Conservation (phyloP, 2,329 filamentous ascomycete genomes). For the Sphaerulina vaccinii region DNA sequence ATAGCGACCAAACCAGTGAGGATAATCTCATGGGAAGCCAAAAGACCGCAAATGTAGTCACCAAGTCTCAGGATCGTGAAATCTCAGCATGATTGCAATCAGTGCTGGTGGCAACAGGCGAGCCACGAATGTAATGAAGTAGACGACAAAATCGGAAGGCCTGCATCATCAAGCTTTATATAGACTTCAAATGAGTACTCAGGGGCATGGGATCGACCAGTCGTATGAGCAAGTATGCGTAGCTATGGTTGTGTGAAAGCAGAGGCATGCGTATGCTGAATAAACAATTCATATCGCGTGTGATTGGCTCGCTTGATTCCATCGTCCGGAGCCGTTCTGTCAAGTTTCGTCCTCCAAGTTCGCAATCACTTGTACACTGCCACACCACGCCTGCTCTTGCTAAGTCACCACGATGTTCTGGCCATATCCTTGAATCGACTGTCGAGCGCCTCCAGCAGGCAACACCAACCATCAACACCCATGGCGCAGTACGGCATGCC, state of each 20-base stretch:
- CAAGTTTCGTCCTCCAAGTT: no score
- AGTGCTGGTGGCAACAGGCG: background rate
- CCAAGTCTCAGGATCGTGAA: conserved; percentile 8
- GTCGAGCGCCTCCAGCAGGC: conserved; percentile 4
- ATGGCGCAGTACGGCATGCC: conserved; percentile 18
- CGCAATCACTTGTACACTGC: no score
- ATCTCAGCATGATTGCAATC: conserved; percentile 7
- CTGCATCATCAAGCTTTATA: no score
- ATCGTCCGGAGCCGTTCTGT: no score
- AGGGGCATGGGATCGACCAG: background rate
- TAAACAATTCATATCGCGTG: background rate
- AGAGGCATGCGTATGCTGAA: background rate
- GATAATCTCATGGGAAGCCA: conserved; percentile 22
- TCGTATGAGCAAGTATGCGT: background rate
- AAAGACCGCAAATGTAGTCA: conserved; percentile 17
- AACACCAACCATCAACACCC: background rate
- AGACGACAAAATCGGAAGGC: no score
- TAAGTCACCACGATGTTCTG: conserved; percentile 45
- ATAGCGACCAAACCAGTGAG: conserved; percentile 28
- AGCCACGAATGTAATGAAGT: background rate
- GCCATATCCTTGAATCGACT: conserved; percentile 48
- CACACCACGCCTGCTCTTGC: background rate
- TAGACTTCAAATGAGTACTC: background rate
- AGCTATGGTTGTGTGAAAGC: background rate
- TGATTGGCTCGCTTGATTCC: background rate